phyloP scores from a whole-genome alignment of 805 yeast genomes.

The Metschnikowia matae region DNA sequence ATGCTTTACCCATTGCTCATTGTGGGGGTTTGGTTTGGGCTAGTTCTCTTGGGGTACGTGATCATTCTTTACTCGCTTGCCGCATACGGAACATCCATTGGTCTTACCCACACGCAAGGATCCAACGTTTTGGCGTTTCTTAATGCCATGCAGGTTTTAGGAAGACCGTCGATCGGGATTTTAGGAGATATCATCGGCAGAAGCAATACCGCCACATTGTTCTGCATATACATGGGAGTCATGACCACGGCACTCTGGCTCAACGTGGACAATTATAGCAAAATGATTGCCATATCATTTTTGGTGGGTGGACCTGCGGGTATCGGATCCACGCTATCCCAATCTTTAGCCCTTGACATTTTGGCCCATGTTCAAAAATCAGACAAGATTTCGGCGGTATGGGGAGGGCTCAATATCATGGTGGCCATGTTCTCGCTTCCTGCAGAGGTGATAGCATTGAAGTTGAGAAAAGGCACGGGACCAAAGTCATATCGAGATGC shows the following conservation, averaged over 20 bases:
- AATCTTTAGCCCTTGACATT: constrained; percentile 16
- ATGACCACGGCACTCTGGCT: constrained; percentile 37
- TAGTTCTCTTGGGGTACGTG: constrained; percentile 37
- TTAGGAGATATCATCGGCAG: constrained; percentile 48
- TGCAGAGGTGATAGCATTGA: constrained; percentile 53
- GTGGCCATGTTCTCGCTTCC: constrained; percentile 34
- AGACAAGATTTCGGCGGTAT: constrained; percentile 33
- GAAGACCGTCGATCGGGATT: constrained; percentile 47
- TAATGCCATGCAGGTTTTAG: constrained; percentile 44
- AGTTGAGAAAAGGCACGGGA: constrained; percentile 11
- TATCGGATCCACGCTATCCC: constrained; percentile 22
- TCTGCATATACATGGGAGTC: constrained; percentile 23
- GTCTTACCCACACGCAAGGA: constrained; percentile 34
- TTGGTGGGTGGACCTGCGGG: constrained; percentile 32
- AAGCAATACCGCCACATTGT: constrained; percentile 27
- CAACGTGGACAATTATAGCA: constrained; percentile 29
- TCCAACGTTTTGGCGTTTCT: constrained; percentile 32
- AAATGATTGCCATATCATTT: constrained; percentile 28
- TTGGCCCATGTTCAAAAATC: constrained; percentile 12
- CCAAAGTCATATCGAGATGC: constrained; percentile 46
- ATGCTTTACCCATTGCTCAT: constrained; percentile 21
- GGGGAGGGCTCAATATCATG: constrained; percentile 37
- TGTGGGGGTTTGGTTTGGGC: constrained; percentile 32
- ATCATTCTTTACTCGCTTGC: constrained; percentile 34
- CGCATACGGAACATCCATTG: constrained; percentile 41